Evolutionary conservation across 495 filamentous ascomycete genomes (phyloP).

Genomic region (Penicillium silybi): DNA sequence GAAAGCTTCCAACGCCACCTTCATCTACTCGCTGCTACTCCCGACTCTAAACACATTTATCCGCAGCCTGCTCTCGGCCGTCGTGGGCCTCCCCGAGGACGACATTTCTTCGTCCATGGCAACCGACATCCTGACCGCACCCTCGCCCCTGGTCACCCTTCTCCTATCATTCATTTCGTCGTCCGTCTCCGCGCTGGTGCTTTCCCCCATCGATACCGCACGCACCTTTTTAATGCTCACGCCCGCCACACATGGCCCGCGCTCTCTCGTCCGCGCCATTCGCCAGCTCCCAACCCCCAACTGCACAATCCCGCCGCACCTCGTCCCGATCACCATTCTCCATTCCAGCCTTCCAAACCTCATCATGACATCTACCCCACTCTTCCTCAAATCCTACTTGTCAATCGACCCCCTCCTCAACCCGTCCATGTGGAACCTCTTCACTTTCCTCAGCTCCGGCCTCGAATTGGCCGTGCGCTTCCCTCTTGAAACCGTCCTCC

Average conservation of each 20-base stretch:
- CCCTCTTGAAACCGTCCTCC: slow-evolving; percentile 86
- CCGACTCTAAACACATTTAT: slow-evolving; percentile 86
- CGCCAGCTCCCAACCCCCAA: slow-evolving; percentile 65
- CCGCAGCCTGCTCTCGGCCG: slow-evolving; percentile 73
- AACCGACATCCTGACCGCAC: slow-evolving; percentile 61
- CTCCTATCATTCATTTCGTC: slow-evolving; percentile 79
- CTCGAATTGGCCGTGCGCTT: slow-evolving; percentile 81
- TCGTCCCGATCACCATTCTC: slow-evolving; percentile 80
- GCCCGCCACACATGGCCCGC: slow-evolving; percentile 64
- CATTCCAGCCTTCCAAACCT: slow-evolving; percentile 78
- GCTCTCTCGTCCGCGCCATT: slow-evolving; percentile 69
- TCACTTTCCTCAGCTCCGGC: slow-evolving; percentile 69
- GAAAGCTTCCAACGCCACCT: slow-evolving; percentile 91
- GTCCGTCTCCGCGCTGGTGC: slow-evolving; percentile 69
- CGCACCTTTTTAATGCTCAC: slow-evolving; percentile 85
- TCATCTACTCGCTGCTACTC: slow-evolving; percentile 79
- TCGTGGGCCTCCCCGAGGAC: slow-evolving; percentile 79
- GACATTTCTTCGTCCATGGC: slow-evolving; percentile 53
- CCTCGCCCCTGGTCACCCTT: slow-evolving; percentile 69
- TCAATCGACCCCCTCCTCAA: slow-evolving; percentile 78
- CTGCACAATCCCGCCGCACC: slow-evolving; percentile 62
- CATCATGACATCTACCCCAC: slow-evolving; percentile 72
- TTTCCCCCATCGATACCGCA: slow-evolving; percentile 84
- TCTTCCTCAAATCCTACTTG: slow-evolving; percentile 74
- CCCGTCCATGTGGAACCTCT: slow-evolving; percentile 71